A percentile compares a stretch with the other conserved stretches of the same genome.
Conservation (phyloP, 73 alveolate species). For the Effrenium voratum region DNA sequence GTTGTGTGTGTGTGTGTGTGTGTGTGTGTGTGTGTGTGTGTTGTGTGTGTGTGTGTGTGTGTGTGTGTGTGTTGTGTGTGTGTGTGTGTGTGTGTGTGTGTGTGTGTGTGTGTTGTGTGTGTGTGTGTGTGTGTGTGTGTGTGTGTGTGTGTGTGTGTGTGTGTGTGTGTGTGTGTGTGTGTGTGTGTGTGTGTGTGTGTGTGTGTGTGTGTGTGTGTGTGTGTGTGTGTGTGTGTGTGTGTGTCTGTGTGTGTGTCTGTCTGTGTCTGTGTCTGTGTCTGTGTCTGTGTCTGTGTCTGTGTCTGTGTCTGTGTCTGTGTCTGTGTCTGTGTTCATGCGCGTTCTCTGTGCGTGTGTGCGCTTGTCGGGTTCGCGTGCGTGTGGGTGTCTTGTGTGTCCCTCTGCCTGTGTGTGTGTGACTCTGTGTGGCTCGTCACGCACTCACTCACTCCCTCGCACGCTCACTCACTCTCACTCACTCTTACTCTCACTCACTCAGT, state of each 20-base stretch:
- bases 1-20: no score
- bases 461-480: constrained; percentile 36
- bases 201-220: constrained; percentile 4
- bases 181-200: constrained; percentile 2
- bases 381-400: no score
- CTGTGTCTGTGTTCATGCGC: not conserved
- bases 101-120: no score
- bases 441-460: constrained; percentile 13
- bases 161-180: constrained; percentile 1
- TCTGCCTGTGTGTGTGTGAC: no score
- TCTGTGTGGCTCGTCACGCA: no score
- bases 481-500: not conserved
- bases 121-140: constrained; percentile 3
- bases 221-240: constrained; percentile 2
- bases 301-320: constrained; percentile 5
- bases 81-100: no score
- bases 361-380: no score
- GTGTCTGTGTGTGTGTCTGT: not conserved
- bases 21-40: no score
- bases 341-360: no score
- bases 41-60: no score
- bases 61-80: no score
- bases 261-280: constrained; percentile 4
- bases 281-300: constrained; percentile 9
- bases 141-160: constrained; percentile 5